These are phyloP conservation scores for Rhizopus stolonifer DNA, from an alignment of 371 early-diverging fungal species.

Conservation along the genomic window DNA sequence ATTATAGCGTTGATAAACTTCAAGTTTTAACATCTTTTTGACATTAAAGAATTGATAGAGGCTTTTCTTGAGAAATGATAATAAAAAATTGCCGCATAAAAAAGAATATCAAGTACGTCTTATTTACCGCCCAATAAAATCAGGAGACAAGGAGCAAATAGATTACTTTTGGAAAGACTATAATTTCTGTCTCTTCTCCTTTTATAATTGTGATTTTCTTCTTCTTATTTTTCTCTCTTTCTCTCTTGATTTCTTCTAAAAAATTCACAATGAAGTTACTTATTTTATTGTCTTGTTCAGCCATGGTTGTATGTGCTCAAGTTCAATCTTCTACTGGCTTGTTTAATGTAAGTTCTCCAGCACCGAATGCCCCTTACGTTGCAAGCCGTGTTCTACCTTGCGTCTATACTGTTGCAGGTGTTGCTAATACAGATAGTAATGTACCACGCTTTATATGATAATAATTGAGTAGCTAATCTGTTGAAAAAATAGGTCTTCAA, in stretches of 20 bases:
- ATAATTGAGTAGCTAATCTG: no score
- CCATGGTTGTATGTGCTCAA: slow-evolving; percentile 14
- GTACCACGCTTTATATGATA: not conserved
- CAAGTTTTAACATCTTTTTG: no score
- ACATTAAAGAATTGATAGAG: no score
- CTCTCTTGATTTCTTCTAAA: not conserved
- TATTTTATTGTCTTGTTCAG: slow-evolving; percentile 11
- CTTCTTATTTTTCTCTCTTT: not conserved
- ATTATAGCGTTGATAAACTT: no score
- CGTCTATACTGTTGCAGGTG: slow-evolving; percentile 30
- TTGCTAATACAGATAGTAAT: slow-evolving; percentile 28
- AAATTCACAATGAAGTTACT: slow-evolving; percentile 6
- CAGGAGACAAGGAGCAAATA: not conserved
- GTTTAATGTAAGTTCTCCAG: slow-evolving; percentile 32
- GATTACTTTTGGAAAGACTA: not conserved
- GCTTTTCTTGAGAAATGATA: no score
- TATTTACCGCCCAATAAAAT: not conserved
- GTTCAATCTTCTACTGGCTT: slow-evolving; percentile 24
- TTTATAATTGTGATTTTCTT: not conserved
- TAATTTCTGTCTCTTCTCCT: not conserved
- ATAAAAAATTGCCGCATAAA: not conserved
- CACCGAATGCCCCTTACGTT: slow-evolving; percentile 33
- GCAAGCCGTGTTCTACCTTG: slow-evolving; percentile 42
- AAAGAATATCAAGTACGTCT: not conserved
- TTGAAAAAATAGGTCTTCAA: slow-evolving; percentile 13